A percentile compares a stretch with the other conserved stretches of the same genome.
phyloP scores from a whole-genome alignment of 352 stramenopile genomes.

The Aphanomyces stellatus region DNA sequence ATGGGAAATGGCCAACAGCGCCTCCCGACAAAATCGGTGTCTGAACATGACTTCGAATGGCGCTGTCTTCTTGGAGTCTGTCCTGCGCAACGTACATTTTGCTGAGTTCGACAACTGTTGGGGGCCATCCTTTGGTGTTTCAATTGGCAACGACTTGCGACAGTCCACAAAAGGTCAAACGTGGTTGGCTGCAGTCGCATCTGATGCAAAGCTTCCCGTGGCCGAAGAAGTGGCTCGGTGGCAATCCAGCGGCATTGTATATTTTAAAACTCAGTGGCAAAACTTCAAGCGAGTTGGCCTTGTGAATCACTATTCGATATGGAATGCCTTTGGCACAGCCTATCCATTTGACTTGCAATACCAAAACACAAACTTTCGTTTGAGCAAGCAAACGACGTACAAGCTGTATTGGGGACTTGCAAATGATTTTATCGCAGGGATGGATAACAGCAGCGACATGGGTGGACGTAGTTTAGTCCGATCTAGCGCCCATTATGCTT shows the following conservation, averaged over 20 bases:
- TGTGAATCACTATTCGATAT: background rate
- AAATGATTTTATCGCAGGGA: background rate
- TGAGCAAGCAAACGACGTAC: background rate
- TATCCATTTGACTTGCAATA: background rate
- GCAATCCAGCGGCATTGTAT: background rate
- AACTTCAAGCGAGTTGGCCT: background rate
- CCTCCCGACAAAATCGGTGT: background rate
- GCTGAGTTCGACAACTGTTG: background rate
- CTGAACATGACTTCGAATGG: background rate
- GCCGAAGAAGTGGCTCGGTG: background rate
- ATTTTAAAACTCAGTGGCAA: background rate
- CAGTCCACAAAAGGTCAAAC: background rate
- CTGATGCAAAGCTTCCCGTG: background rate
- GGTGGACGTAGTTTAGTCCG: background rate
- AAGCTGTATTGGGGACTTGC: background rate
- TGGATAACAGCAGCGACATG: background rate
- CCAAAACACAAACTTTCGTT: background rate
- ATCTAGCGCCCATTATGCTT: background rate
- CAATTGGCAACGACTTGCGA: background rate
- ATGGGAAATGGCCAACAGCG: background rate
- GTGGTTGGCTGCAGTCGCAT: background rate
- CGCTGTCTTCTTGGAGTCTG: background rate
- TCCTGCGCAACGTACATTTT: constrained; percentile 2
- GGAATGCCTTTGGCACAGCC: background rate
- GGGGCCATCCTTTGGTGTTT: background rate